Conservation (phyloP, 495 filamentous ascomycete species). For the Talaromyces trachyspermus region DNA sequence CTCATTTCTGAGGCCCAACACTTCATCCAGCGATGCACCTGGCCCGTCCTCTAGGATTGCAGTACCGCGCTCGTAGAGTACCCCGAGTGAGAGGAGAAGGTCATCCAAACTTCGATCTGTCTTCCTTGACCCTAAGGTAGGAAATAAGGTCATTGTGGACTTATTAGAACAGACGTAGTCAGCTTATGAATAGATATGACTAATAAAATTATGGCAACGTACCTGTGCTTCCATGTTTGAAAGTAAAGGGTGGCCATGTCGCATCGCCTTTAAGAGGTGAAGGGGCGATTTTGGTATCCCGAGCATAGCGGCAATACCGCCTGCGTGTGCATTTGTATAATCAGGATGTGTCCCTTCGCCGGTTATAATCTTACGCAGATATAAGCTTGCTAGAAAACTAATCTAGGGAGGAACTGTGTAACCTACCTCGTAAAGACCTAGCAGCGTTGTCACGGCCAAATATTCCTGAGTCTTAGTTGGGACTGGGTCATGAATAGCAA, state of each 20-base stretch:
- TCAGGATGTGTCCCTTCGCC: slow-evolving; percentile 13
- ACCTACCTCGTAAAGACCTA: slow-evolving; percentile 27
- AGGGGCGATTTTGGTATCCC: slow-evolving; percentile 14
- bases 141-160: background rate
- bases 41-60: slow-evolving; percentile 2
- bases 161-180: too few relatives aligned
- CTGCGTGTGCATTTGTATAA: slow-evolving; percentile 19
- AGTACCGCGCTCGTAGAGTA: slow-evolving; percentile 13
- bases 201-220: slow-evolving; percentile 1
- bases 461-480: slow-evolving; percentile 12
- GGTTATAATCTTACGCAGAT: slow-evolving; percentile 23
- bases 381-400: too few relatives aligned
- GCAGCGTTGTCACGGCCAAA: slow-evolving; percentile 14
- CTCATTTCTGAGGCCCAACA: slow-evolving; percentile 12
- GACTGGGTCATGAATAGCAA: slow-evolving; percentile 11
- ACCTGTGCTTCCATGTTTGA: slow-evolving; percentile 5
- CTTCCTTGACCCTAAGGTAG: background rate
- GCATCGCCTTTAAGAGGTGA: slow-evolving; percentile 12
- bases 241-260: slow-evolving; percentile 12
- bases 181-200: background rate
- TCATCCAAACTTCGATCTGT: slow-evolving; percentile 10
- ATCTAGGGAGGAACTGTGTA: background rate
- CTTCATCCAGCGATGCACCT: slow-evolving; percentile 3
- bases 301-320: slow-evolving; percentile 18
- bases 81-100: slow-evolving; percentile 11